Base-by-base conservation (phyloP, 1,284 basidiomycete genomes). In the Wallemia hederae region DNA sequence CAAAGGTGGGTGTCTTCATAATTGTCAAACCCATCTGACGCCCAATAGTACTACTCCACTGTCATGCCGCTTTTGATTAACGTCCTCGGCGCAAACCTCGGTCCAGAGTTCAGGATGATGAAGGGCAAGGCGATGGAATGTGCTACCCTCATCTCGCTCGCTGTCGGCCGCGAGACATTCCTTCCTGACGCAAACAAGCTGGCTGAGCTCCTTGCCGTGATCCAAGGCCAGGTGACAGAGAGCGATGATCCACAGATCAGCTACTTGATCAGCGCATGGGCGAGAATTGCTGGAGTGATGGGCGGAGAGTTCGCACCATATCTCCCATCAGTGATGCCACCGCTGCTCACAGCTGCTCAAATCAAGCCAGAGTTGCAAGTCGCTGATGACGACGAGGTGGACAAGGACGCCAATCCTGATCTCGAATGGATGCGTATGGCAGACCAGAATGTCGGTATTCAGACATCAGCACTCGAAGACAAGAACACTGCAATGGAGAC, bases 61-160 rank as follows among this genome's bases (percentile, higher is more conserved):
- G 83, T 85, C 63, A 85, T 85, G 82, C 83, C 83, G 0, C 72
- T 85, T 5, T 68, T 85, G 22, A 67, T 85, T 63, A 80, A 79
- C 63, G 80, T 85, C 0, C 72, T 86, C 59, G 72, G 76, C 39
- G 81, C 59, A 15, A 81, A 80, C n/a, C 77, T 78, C 58, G 76
- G 77, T 0, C 68, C 75, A 1, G 79, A 80, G 62, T 80, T 82
- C 67, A 73, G 76, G 31, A 81, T 80, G 65, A 66, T 88, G 59
- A 73, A 81, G 24, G 78, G 80, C 39, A 83, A 86, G 66, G 82
- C 83, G 1, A 86, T 89, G 81, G 85, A 88, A 66, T 89, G 85
- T 67, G 84, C 82, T 0, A 82, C 82, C 1, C 72, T 87, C 9
- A 80, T 86, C 60, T 83, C 83, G 1, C 83, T 85, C 62, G 84